phyloP scores from a whole-genome alignment of 75 land plant species.

The Cunninghamia lanceolata region DNA sequence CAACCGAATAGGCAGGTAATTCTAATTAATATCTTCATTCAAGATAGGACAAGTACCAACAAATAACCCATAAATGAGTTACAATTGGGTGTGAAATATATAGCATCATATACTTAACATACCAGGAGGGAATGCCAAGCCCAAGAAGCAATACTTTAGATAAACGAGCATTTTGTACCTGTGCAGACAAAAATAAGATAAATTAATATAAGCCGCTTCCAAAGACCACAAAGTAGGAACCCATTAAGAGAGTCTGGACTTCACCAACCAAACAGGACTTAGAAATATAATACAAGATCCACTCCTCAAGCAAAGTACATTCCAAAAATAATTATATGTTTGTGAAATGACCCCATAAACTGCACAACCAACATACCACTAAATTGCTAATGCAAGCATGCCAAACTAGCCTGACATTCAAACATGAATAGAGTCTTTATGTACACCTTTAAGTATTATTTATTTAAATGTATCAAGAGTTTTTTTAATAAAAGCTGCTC shows the following conservation, averaged over 20 bases:
- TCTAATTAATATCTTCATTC: neutral
- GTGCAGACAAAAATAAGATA: constrained; percentile 13
- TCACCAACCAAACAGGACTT: neutral
- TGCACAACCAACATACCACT: neutral
- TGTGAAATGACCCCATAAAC: neutral
- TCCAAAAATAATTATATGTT: neutral
- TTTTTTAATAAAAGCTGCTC: neutral
- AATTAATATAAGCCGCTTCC: neutral
- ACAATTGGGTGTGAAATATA: neutral
- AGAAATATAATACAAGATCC: neutral
- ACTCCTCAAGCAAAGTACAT: neutral
- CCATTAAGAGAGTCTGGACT: neutral
- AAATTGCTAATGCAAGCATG: neutral
- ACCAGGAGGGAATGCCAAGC: constrained; percentile 99
- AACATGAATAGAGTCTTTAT: neutral
- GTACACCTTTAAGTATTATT: neutral
- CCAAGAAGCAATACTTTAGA: constrained; percentile 90
- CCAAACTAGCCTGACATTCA: neutral
- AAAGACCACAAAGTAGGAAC: neutral
- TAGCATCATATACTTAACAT: constrained; percentile 17
- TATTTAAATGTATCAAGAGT: neutral
- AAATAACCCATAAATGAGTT: neutral
- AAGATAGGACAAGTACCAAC: neutral
- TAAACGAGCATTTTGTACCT: constrained; percentile 97
- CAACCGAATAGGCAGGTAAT: neutral